Percentiles rank a stretch among this genome's conserved stretches.
phyloP scores from a whole-genome alignment of 106 monocot species.

The Dendrobium catenatum region DNA sequence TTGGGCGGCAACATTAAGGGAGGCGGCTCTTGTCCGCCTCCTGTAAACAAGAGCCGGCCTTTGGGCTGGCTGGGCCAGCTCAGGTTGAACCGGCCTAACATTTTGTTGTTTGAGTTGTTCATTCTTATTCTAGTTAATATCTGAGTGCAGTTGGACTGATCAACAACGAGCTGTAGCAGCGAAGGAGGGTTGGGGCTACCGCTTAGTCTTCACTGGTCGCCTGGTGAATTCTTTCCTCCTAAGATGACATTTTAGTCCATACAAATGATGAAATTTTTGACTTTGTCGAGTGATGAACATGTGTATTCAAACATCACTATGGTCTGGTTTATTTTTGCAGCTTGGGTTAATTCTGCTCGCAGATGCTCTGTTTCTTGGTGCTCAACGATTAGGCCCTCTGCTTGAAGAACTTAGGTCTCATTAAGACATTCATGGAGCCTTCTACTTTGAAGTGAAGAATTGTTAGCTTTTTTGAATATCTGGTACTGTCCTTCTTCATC shows the following conservation, averaged over 20 bases:
- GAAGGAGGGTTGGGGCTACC: conserved; percentile 88
- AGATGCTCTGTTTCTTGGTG: conserved; percentile 78
- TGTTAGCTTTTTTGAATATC: not conserved
- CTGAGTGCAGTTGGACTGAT: conserved; percentile 75
- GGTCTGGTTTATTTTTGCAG: conserved; percentile 28
- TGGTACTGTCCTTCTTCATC: too few relatives aligned
- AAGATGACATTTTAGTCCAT: too few relatives aligned
- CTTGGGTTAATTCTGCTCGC: conserved; percentile 56
- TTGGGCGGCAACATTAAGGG: too few relatives aligned
- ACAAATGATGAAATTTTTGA: too few relatives aligned
- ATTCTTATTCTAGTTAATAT: not conserved
- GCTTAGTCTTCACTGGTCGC: conserved; percentile 73
- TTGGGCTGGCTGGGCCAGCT: too few relatives aligned
- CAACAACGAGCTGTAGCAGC: conserved; percentile 74
- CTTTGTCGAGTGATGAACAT: too few relatives aligned
- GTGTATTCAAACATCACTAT: not conserved
- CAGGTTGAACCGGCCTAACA: not conserved
- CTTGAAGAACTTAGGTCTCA: conserved; percentile 49
- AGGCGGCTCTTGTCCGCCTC: too few relatives aligned
- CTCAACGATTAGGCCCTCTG: conserved; percentile 62
- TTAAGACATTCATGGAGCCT: conserved; percentile 17
- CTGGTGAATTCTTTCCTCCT: conserved; percentile 43
- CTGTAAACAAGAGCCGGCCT: too few relatives aligned
- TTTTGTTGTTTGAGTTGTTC: not conserved
- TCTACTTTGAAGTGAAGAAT: not conserved